Percentiles rank a stretch among this genome's conserved stretches.
phyloP scores from a whole-genome alignment of 129 eudicot species.

The Silybum marianum region DNA sequence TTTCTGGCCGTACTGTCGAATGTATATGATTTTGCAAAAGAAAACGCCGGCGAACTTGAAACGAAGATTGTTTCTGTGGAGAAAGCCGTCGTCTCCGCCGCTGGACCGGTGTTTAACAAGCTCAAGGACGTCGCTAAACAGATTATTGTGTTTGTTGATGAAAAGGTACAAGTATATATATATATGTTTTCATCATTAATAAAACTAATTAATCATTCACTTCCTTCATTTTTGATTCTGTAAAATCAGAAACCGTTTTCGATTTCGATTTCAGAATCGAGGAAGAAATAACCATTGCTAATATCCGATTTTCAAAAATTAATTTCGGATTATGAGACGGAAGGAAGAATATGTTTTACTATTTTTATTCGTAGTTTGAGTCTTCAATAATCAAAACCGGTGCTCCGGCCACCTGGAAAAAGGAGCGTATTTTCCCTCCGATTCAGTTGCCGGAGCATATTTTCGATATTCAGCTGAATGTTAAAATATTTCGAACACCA shows the following conservation, averaged over 20 bases:
- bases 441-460: neutral
- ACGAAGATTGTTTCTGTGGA: conserved; percentile 49
- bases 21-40: conserved; percentile 58
- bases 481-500: neutral
- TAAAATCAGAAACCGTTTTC: neutral
- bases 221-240: neutral
- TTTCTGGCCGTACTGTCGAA: conserved; percentile 34
- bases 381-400: neutral
- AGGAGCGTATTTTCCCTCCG: neutral
- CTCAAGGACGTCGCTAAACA: conserved; percentile 44
- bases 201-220: neutral
- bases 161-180: conserved; percentile 46
- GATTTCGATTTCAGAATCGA: neutral
- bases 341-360: neutral
- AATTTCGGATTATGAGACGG: neutral
- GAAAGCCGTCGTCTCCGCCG: conserved; percentile 38
- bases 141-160: conserved; percentile 55
- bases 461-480: neutral
- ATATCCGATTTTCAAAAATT: neutral
- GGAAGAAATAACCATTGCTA: neutral
- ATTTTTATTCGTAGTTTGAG: neutral
- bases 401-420: neutral
- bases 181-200: neutral
- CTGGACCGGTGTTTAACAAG: conserved; percentile 54
- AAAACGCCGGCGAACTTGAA: conserved; percentile 52